A percentile compares a stretch with the other conserved stretches of the same genome.
Evolutionary conservation across 2,329 filamentous ascomycete species (phyloP).

Genomic region (Cladosporium sp.): DNA sequence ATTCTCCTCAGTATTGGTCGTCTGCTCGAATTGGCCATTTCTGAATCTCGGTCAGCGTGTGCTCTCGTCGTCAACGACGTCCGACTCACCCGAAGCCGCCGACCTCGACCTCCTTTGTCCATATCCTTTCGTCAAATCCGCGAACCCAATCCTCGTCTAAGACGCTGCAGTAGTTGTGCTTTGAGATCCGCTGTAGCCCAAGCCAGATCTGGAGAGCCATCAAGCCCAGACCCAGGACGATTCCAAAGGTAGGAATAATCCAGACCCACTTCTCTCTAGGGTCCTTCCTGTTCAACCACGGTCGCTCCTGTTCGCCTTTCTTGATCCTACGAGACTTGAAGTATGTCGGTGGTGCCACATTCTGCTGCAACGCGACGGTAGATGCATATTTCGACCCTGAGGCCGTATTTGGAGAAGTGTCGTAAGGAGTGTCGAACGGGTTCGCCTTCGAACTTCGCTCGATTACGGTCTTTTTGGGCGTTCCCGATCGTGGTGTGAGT

Average conservation of each 20-base stretch:
- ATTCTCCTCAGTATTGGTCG: constrained; percentile 66
- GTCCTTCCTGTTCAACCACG: constrained; percentile 68
- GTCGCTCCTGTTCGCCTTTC: constrained; percentile 68
- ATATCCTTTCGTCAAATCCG: constrained; percentile 52
- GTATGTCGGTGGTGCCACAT: constrained; percentile 39
- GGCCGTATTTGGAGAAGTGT: constrained; percentile 39
- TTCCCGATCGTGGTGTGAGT: constrained; percentile 1
- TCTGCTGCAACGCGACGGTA: constrained; percentile 32
- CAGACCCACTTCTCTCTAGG: constrained; percentile 82
- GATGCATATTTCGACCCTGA: constrained; percentile 39
- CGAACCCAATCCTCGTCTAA: constrained; percentile 60
- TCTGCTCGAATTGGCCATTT: constrained; percentile 76
- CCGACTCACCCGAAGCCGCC: constrained; percentile 65
- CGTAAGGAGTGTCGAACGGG: constrained; percentile 37
- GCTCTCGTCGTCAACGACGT: background rate
- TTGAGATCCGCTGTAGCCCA: constrained; percentile 63
- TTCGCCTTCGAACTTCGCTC: constrained; percentile 12
- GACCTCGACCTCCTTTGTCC: constrained; percentile 69
- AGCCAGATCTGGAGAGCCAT: constrained; percentile 70
- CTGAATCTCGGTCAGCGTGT: constrained; percentile 34
- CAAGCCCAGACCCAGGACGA: constrained; percentile 61
- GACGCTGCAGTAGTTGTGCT: constrained; percentile 66
- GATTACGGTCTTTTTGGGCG: background rate
- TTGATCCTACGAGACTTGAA: constrained; percentile 68
- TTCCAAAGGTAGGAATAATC: constrained; percentile 68